Evolutionary conservation across 768 basidiomycete species (phyloP).

Genomic region (Tricholoma flavovirens): DNA sequence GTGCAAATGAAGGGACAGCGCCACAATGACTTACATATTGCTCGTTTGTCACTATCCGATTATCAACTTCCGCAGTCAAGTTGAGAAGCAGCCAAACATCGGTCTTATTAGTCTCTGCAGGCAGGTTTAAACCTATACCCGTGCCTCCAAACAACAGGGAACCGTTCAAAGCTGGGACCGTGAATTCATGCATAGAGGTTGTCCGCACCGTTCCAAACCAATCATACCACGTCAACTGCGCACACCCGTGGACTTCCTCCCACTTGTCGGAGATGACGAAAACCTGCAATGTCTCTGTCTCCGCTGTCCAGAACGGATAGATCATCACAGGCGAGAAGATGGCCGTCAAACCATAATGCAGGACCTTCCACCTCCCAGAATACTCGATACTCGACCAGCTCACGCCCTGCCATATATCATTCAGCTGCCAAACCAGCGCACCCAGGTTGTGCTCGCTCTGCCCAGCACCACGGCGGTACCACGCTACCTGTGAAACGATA

Average conservation of each 20-base stretch:
- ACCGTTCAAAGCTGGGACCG: constrained; percentile 45
- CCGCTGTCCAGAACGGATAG: constrained; percentile 52
- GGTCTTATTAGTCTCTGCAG: constrained; percentile 29
- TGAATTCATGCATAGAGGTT: constrained; percentile 33
- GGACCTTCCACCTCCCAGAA: constrained; percentile 55
- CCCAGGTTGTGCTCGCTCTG: constrained; percentile 54
- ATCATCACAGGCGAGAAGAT: constrained; percentile 43
- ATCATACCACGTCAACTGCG: constrained; percentile 53
- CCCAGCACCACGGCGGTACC: constrained; percentile 56
- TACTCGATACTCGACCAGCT: constrained; percentile 54
- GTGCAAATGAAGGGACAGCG: background rate
- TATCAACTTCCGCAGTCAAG: constrained; percentile 38
- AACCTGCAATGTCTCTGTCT: constrained; percentile 41
- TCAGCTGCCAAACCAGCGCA: constrained; percentile 53
- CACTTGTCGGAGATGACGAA: constrained; percentile 48
- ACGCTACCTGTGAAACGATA: constrained; percentile 54
- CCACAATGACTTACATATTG: constrained; percentile 36
- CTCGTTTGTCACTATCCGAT: constrained; percentile 40
- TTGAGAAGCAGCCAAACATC: constrained; percentile 51
- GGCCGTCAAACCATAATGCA: constrained; percentile 44
- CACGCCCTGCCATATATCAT: constrained; percentile 57
- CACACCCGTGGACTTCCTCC: constrained; percentile 39
- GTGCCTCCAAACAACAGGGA: constrained; percentile 34
- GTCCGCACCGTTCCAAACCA: constrained; percentile 40
- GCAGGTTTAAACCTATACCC: constrained; percentile 42